These are phyloP conservation scores for Coemansia asiatica DNA, from an alignment of 192 early-diverging fungal genomes.

Conservation along the genomic window DNA sequence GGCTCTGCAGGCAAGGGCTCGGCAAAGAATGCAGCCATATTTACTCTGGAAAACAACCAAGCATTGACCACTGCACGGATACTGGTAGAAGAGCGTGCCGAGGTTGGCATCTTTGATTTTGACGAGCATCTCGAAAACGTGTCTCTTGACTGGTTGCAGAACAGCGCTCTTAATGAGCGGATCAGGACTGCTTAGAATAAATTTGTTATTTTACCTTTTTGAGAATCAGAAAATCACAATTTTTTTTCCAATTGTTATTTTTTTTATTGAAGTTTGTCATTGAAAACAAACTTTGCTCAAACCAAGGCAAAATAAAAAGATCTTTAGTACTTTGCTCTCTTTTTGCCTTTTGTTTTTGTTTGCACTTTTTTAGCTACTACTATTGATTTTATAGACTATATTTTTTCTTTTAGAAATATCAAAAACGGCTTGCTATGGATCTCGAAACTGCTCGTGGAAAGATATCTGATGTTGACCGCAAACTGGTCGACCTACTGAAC, in stretches of 20 bases:
- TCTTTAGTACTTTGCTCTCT: not conserved
- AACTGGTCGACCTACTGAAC: constrained; percentile 75
- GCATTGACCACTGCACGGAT: constrained; percentile 32
- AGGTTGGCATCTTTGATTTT: constrained; percentile 50
- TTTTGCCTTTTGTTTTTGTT: not conserved
- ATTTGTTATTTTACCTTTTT: not conserved
- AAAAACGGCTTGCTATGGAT: constrained; percentile 41
- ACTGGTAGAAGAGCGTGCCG: constrained; percentile 41
- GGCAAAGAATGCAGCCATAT: constrained; percentile 14
- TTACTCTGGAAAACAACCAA: constrained; percentile 52
- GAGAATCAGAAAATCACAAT: too few relatives aligned
- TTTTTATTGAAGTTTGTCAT: too few relatives aligned
- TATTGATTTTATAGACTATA: not conserved
- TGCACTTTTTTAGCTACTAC: constrained; percentile 4
- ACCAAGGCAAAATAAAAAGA: not conserved
- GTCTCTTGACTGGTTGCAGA: constrained; percentile 54
- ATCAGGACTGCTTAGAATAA: constrained; percentile 32
- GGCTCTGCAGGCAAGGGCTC: not conserved
- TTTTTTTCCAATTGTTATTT: too few relatives aligned
- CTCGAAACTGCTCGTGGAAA: constrained; percentile 61
- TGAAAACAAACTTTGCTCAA: not conserved
- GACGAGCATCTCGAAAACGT: constrained; percentile 54
- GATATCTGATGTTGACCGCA: constrained; percentile 74
- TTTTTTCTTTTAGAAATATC: constrained; percentile 7
- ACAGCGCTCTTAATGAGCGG: constrained; percentile 36